These are phyloP conservation scores for Drechslerella dactyloides DNA, from an alignment of 2,329 filamentous ascomycete genomes.

Conservation along the genomic window DNA sequence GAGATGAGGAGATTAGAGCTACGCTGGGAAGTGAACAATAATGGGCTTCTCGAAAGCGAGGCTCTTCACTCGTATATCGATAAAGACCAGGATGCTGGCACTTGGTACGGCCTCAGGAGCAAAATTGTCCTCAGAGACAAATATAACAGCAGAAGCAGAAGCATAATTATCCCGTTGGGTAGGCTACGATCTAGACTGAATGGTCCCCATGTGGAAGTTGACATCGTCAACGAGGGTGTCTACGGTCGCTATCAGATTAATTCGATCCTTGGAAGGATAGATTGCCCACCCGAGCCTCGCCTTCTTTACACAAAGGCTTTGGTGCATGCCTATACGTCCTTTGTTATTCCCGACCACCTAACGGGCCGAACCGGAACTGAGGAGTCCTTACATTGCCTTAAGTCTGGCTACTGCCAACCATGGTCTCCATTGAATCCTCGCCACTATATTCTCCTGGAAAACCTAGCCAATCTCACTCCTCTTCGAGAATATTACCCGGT, in stretches of 20 bases:
- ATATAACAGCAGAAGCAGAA: slow-evolving; percentile 59
- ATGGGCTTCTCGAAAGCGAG: slow-evolving; percentile 60
- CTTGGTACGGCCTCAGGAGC: slow-evolving; percentile 66
- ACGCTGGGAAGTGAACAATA: slow-evolving; percentile 62
- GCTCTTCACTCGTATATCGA: slow-evolving; percentile 66
- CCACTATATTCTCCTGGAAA: slow-evolving; percentile 50
- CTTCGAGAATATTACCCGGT: slow-evolving; percentile 60
- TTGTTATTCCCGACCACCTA: slow-evolving; percentile 65
- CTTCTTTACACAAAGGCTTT: slow-evolving; percentile 66
- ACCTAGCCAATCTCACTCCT: slow-evolving; percentile 58
- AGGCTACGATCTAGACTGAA: slow-evolving; percentile 54
- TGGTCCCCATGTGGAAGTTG: slow-evolving; percentile 61
- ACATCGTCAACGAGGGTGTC: slow-evolving; percentile 56
- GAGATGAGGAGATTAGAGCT: slow-evolving; percentile 65
- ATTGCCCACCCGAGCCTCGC: slow-evolving; percentile 65
- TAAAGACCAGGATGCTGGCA: slow-evolving; percentile 66
- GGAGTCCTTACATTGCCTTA: slow-evolving; percentile 64
- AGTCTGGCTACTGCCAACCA: slow-evolving; percentile 63
- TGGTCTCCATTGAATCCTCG: slow-evolving; percentile 58
- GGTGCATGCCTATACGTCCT: slow-evolving; percentile 69
- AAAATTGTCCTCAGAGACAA: slow-evolving; percentile 66
- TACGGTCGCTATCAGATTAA: slow-evolving; percentile 66
- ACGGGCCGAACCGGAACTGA: slow-evolving; percentile 68
- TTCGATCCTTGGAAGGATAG: slow-evolving; percentile 64
- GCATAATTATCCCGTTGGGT: slow-evolving; percentile 65